Evolutionary conservation across 1,284 basidiomycete genomes (phyloP).

Genomic region (Ustilago hordei): DNA sequence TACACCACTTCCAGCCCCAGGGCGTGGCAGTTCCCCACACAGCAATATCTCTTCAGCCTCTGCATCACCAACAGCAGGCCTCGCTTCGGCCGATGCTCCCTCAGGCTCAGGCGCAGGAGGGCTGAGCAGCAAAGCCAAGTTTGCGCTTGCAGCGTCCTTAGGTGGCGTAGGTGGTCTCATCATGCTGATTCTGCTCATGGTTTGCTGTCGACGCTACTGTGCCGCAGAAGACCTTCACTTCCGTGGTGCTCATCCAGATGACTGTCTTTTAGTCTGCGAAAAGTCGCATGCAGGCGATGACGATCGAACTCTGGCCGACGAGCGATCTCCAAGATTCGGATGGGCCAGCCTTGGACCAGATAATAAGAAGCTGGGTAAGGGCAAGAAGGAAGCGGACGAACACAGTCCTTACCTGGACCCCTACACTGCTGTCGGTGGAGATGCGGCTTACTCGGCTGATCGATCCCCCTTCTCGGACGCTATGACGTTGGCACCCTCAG

Average conservation of each 20-base stretch:
- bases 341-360: conserved; percentile 27
- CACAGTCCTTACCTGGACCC: conserved; percentile 50
- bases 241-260: conserved; percentile 33
- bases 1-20: conserved; percentile 23
- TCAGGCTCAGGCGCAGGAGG: conserved; percentile 20
- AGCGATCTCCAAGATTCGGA: conserved; percentile 37
- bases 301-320: conserved; percentile 52
- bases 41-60: conserved; percentile 3
- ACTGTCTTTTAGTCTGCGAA: conserved; percentile 22
- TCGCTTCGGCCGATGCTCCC: conserved; percentile 14
- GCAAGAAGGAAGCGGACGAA: conserved; percentile 29
- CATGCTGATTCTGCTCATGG: conserved; percentile 53
- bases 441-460: neutral
- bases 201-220: conserved; percentile 54
- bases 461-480: conserved; percentile 47
- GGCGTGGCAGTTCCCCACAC: neutral
- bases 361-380: conserved; percentile 29
- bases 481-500: conserved; percentile 39
- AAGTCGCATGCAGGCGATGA: conserved; percentile 44
- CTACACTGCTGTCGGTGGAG: conserved; percentile 12
- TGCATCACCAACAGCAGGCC: conserved; percentile 16
- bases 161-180: conserved; percentile 55
- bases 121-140: conserved; percentile 43
- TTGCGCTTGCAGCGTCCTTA: conserved; percentile 53
- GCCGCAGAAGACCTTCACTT: conserved; percentile 53